Evolutionary conservation across 2,329 filamentous ascomycete genomes (phyloP).

Genomic region (Pezicula carpinea): DNA sequence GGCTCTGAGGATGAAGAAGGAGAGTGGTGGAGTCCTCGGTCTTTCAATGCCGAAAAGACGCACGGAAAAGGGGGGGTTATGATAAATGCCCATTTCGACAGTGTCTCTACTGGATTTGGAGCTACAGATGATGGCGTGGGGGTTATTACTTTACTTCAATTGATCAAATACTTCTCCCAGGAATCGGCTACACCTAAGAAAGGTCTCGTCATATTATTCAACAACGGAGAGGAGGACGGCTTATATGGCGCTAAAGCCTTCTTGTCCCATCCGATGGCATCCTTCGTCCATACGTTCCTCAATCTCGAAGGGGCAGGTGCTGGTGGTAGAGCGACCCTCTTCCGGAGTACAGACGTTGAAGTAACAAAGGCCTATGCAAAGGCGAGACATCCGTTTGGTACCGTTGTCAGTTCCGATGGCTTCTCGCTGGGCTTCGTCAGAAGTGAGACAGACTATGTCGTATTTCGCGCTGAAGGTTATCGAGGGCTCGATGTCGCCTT

Average conservation of each 20-base stretch:
- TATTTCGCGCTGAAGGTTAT: conserved; percentile 77
- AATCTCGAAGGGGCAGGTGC: conserved; percentile 95
- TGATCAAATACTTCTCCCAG: conserved; percentile 80
- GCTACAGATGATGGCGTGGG: conserved; percentile 93
- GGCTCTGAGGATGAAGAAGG: conserved; percentile 70
- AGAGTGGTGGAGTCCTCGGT: conserved; percentile 62
- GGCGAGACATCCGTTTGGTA: conserved; percentile 73
- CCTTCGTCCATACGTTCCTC: conserved; percentile 80
- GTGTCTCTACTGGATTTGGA: conserved; percentile 85
- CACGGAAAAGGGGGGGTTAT: conserved; percentile 71
- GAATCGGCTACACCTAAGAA: conserved; percentile 67
- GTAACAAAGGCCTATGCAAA: conserved; percentile 74
- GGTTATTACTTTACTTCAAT: conserved; percentile 78
- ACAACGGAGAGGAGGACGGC: conserved; percentile 94
- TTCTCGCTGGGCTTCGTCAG: conserved; percentile 75
- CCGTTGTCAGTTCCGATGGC: conserved; percentile 75
- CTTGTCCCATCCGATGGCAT: conserved; percentile 73
- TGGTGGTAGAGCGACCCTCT: conserved; percentile 80
- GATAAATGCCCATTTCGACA: conserved; percentile 89
- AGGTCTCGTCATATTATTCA: conserved; percentile 80
- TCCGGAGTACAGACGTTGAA: conserved; percentile 82
- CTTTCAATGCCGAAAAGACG: conserved; percentile 36
- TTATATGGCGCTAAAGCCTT: conserved; percentile 84
- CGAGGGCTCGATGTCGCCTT: conserved; percentile 91
- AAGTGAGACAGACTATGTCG: conserved; percentile 84